Conservation (phyloP, 345 rosid species). For the Gossypium raimondii region DNA sequence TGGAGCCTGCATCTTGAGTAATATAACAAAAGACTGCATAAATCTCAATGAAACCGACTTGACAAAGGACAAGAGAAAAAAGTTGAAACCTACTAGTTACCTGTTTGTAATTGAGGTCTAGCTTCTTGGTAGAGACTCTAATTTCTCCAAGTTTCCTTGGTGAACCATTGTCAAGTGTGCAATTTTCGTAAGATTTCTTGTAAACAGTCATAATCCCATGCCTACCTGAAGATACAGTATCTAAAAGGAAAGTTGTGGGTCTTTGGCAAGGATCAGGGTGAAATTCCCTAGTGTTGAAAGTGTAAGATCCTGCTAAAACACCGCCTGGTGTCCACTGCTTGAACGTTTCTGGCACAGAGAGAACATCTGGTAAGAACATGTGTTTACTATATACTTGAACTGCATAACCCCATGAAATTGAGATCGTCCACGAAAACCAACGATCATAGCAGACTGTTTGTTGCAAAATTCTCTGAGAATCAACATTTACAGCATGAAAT, state of each 20-base stretch:
- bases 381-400: constrained; percentile 57
- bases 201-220: constrained; percentile 43
- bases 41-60: neutral
- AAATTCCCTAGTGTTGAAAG: constrained; percentile 47
- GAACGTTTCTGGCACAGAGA: constrained; percentile 60
- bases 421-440: constrained; percentile 75
- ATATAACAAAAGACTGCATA: constrained; percentile 1
- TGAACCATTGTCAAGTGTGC: constrained; percentile 41
- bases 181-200: constrained; percentile 42
- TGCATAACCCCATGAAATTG: constrained; percentile 81
- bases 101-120: constrained; percentile 50
- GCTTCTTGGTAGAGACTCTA: constrained; percentile 54
- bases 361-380: constrained; percentile 38
- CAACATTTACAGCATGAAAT: constrained; percentile 43
- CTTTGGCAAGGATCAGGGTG: constrained; percentile 63
- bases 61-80: neutral
- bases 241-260: constrained; percentile 64
- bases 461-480: constrained; percentile 65
- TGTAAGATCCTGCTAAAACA: constrained; percentile 35
- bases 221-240: constrained; percentile 23
- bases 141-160: constrained; percentile 61
- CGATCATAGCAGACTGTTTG: constrained; percentile 80
- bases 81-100: constrained; percentile 24
- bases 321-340: constrained; percentile 48
- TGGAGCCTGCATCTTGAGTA: constrained; percentile 58